Evolutionary conservation across 306 rosid genomes (phyloP).

Genomic region (Sophora flavescens): DNA sequence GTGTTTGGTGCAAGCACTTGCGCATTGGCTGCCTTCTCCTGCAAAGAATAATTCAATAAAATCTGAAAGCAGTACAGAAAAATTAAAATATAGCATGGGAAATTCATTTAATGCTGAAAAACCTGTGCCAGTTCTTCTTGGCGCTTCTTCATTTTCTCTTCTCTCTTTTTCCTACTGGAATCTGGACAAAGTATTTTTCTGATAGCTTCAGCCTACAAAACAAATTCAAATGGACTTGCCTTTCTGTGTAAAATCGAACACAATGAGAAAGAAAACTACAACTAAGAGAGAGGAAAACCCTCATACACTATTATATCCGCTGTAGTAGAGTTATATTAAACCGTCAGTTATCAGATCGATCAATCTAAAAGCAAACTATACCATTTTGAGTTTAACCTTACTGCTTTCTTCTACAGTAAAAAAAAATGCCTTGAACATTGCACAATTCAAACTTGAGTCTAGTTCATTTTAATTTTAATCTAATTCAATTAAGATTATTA

Average conservation of each 20-base stretch:
- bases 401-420: background rate
- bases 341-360: slow-evolving; percentile 36
- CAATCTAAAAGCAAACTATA: slow-evolving; percentile 27
- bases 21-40: slow-evolving; percentile 93
- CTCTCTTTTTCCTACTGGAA: slow-evolving; percentile 87
- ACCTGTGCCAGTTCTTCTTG: slow-evolving; percentile 93
- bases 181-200: slow-evolving; percentile 97
- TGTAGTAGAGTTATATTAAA: slow-evolving; percentile 39
- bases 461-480: background rate
- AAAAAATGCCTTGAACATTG: background rate
- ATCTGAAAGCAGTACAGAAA: slow-evolving; percentile 35
- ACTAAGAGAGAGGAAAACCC: slow-evolving; percentile 39
- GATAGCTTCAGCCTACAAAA: slow-evolving; percentile 86
- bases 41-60: slow-evolving; percentile 38
- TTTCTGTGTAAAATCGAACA: slow-evolving; percentile 21
- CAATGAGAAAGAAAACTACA: slow-evolving; percentile 11
- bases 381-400: slow-evolving; percentile 19
- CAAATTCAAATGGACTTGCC: slow-evolving; percentile 28
- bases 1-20: slow-evolving; percentile 68
- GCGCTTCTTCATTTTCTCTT: slow-evolving; percentile 94
- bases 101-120: slow-evolving; percentile 35
- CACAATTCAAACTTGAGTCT: slow-evolving; percentile 5
- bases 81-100: slow-evolving; percentile 7
- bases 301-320: slow-evolving; percentile 36
- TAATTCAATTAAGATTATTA: background rate